Base-by-base conservation (phyloP, 352 stramenopile genomes). In the Globisporangium parvum region DNA sequence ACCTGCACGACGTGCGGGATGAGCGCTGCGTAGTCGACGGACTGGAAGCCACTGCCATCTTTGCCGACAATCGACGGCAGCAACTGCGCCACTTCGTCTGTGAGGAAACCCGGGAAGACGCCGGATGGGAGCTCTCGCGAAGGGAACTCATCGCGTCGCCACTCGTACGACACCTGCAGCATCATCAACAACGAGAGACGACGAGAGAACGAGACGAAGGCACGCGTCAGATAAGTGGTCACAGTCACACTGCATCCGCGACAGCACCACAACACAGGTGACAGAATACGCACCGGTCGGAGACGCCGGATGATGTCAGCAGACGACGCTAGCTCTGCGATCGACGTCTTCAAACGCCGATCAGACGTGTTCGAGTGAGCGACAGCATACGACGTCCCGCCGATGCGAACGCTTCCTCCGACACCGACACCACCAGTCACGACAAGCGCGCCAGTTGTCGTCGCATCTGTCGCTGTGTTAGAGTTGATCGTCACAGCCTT, bases 11-110 rank as follows among this genome's bases (percentile, higher is more conserved):
- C 51, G 26, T 87, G 58, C n/a, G 78, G 78, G 8, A 74, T 63
- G 28, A 91, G 61, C 14, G 67, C 75, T 3, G 68, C 42, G 63
- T 92, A 90, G 50, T 87, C 66, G 20, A 90, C 39, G 1, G 70
- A 75, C 48, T 82, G 76, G 58, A 67, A 84, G 37, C 76, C 78
- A 11, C 67, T 53, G 50, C 59, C 62, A 53, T 85, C 75, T 23
- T 77, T 61, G 9, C 62, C 47, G 26, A 92, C 75, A 26, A 87
- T 66, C 39, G 77, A 58, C 1, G 79, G 81, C 5, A 92, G 58
- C 44, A 87, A 50, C 14, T 75, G 18, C 40, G 82, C 47, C 21
- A 92, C 69, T 53, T 91, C 77, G 47, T 91, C 73, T 18, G 78
- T 78, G 14, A 91, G 57, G 57, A 91, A 89, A 0, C 81, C 81